Percentiles rank a stretch among this genome's conserved stretches.
These are phyloP conservation scores for Rhizopus stolonifer DNA, from an alignment of 371 early-diverging fungal species.

Conservation along the genomic window DNA sequence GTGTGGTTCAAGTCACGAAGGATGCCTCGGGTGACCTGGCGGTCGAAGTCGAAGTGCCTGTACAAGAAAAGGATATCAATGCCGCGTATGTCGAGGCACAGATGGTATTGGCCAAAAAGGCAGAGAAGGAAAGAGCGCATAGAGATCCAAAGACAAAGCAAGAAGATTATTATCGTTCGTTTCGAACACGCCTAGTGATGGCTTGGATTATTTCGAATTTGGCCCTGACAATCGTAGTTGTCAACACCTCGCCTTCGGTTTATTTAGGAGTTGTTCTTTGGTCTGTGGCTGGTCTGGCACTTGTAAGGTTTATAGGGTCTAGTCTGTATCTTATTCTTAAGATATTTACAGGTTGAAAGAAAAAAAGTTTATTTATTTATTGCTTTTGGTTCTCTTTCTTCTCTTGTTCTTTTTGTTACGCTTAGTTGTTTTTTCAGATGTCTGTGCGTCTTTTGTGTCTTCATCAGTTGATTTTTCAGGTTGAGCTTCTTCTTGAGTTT, in stretches of 20 bases:
- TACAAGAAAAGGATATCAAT: constrained; percentile 78
- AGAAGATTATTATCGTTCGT: constrained; percentile 88
- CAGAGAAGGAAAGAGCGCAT: constrained; percentile 53
- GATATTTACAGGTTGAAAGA: constrained; percentile 42
- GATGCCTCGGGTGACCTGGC: constrained; percentile 38
- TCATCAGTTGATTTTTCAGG: background rate
- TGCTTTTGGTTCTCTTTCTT: constrained; percentile 1
- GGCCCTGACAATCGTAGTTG: constrained; percentile 62
- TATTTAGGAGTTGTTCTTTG: constrained; percentile 88
- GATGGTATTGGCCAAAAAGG: constrained; percentile 48
- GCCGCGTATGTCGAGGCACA: constrained; percentile 74
- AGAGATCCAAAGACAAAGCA: constrained; percentile 80
- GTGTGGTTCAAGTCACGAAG: constrained; percentile 46
- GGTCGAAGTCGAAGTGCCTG: constrained; percentile 67
- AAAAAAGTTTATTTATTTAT: background rate
- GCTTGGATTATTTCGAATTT: constrained; percentile 86
- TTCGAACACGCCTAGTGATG: constrained; percentile 85
- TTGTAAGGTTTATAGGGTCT: constrained; percentile 80
- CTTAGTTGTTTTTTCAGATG: background rate
- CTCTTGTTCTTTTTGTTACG: background rate
- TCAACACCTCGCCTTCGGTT: constrained; percentile 38
- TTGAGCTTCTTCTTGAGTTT: too few relatives aligned
- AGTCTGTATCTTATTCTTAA: constrained; percentile 69
- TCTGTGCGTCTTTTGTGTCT: background rate
- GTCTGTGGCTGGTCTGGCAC: constrained; percentile 79